Evolutionary conservation across 2,329 filamentous ascomycete genomes (phyloP).

Genomic region (Xylariaceae sp.): DNA sequence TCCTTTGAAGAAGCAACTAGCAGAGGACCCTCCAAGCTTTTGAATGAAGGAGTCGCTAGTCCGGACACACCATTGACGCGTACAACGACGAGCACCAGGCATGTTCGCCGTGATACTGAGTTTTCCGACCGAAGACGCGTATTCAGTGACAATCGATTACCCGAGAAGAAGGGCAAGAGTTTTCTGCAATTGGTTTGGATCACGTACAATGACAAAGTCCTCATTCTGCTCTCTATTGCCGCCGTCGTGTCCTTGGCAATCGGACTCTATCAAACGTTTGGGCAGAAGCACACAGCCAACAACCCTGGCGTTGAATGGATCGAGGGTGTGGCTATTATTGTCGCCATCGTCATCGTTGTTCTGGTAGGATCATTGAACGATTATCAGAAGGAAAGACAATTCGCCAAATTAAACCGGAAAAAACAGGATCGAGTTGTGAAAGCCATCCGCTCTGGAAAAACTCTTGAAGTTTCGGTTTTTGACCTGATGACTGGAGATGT

Average conservation of each 20-base stretch:
- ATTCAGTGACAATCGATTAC: conserved; percentile 67
- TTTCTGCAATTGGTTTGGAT: conserved; percentile 74
- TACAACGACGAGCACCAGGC: conserved; percentile 19
- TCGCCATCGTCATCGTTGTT: conserved; percentile 74
- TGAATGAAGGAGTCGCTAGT: conserved; percentile 32
- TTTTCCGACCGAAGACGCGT: conserved; percentile 66
- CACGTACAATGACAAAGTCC: conserved; percentile 78
- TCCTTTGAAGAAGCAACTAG: conserved; percentile 66
- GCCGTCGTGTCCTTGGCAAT: conserved; percentile 70
- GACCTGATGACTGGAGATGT: conserved; percentile 68
- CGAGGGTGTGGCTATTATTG: conserved; percentile 76
- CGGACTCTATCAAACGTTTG: conserved; percentile 72
- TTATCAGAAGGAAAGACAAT: conserved; percentile 76
- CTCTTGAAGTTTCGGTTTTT: conserved; percentile 64
- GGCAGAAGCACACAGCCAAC: conserved; percentile 46
- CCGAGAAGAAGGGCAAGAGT: conserved; percentile 70
- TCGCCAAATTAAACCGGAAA: conserved; percentile 73
- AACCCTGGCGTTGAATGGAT: conserved; percentile 69
- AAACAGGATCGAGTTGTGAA: conserved; percentile 73
- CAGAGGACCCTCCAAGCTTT: conserved; percentile 33
- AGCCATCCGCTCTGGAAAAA: conserved; percentile 66
- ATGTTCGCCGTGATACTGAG: conserved; percentile 30
- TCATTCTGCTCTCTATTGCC: conserved; percentile 67
- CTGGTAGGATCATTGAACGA: conserved; percentile 74
- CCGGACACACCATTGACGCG: conserved; percentile 23